These are phyloP conservation scores for Cryphonectria parasitica DNA, from an alignment of 2,329 filamentous ascomycete species.

Conservation along the genomic window DNA sequence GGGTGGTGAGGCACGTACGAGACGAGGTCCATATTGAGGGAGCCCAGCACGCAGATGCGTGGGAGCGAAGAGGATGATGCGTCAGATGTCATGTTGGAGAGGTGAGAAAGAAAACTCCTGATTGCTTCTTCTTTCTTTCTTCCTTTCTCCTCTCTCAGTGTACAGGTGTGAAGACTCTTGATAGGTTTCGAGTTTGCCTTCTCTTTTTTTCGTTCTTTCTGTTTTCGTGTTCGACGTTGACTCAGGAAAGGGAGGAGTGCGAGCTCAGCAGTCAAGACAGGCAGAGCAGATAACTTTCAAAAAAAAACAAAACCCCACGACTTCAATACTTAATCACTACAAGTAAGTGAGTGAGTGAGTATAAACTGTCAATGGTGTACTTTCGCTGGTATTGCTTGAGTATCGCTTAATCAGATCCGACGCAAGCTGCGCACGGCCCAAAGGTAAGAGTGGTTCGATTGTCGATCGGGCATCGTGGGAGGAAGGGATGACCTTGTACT, in stretches of 20 bases:
- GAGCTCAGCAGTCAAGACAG: too few relatives aligned
- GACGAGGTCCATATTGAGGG: constrained; percentile 92
- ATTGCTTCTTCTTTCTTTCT: too few relatives aligned
- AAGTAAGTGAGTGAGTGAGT: not conserved
- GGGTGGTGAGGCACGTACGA: constrained; percentile 86
- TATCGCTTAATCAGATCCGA: not conserved
- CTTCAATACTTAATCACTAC: not conserved
- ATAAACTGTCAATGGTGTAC: not conserved
- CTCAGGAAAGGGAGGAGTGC: not conserved
- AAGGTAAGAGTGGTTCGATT: not conserved
- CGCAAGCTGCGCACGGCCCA: not conserved
- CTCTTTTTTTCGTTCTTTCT: not conserved
- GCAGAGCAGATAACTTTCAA: too few relatives aligned
- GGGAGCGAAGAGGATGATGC: constrained; percentile 39
- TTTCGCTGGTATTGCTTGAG: not conserved
- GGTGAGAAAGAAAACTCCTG: not conserved
- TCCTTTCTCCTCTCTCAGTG: too few relatives aligned
- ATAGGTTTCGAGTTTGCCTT: not conserved
- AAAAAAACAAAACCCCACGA: too few relatives aligned
- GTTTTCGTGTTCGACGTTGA: not conserved
- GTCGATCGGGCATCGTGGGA: not conserved
- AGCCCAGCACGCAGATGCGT: constrained; percentile 82
- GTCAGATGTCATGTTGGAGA: constrained; percentile 25
- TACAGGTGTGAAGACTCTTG: not conserved
- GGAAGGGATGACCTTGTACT: not conserved